Evolutionary conservation across 805 yeast genomes (phyloP).

Genomic region (Starmerella roubikii): DNA sequence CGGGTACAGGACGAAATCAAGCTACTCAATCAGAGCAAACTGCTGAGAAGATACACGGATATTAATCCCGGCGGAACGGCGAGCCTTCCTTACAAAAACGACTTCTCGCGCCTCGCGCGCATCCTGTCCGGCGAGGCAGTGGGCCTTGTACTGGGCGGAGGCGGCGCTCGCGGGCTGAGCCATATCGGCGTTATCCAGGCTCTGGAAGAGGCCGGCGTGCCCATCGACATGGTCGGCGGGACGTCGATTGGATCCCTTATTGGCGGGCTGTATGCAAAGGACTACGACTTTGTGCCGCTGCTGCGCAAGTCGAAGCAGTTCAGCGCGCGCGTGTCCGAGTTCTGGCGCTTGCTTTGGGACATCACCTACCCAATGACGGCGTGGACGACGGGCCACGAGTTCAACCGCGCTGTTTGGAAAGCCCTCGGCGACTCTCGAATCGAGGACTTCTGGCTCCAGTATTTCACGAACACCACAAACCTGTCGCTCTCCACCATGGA

Average conservation of each 20-base stretch:
- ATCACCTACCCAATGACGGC: constrained; percentile 88
- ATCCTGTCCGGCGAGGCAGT: constrained; percentile 84
- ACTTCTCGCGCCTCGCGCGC: constrained; percentile 79
- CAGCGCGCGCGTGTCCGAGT: constrained; percentile 62
- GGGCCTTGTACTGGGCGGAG: constrained; percentile 92
- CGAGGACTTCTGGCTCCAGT: constrained; percentile 91
- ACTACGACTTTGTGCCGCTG: constrained; percentile 79
- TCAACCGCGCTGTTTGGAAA: constrained; percentile 96
- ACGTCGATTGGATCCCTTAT: constrained; percentile 93
- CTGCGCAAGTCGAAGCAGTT: constrained; percentile 83
- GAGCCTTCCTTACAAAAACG: constrained; percentile 52
- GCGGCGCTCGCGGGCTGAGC: constrained; percentile 91
- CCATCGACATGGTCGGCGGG: constrained; percentile 89
- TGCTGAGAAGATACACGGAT: constrained; percentile 8
- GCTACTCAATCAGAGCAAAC: constrained; percentile 18
- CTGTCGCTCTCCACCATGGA: constrained; percentile 94
- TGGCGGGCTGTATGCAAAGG: constrained; percentile 89
- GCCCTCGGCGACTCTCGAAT: constrained; percentile 82
- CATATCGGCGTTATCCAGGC: constrained; percentile 89
- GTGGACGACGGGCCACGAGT: constrained; percentile 93
- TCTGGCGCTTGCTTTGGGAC: constrained; percentile 77
- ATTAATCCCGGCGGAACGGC: constrained; percentile 21
- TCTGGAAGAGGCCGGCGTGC: constrained; percentile 80
- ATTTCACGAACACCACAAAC: constrained; percentile 82
- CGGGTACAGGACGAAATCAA: constrained; percentile 20